Evolutionary conservation across 2,329 filamentous ascomycete genomes (phyloP).

Genomic region (Fusarium papillatum): DNA sequence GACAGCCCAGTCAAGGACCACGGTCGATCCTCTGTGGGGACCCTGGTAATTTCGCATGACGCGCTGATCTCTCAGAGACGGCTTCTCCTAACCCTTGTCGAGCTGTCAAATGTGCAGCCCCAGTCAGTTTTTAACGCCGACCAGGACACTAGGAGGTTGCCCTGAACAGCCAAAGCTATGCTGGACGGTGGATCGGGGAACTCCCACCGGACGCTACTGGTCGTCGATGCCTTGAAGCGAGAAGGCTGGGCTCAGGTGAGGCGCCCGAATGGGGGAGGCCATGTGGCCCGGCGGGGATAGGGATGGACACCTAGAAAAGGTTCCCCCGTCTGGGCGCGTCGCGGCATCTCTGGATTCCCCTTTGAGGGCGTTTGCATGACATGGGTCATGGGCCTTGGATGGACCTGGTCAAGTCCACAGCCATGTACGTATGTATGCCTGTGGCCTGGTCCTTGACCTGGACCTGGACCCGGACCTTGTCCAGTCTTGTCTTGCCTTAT

Average conservation of each 20-base stretch:
- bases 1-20: slow-evolving; percentile 18
- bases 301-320: neutral
- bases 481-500: slow-evolving; percentile 41
- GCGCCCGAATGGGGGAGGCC: slow-evolving; percentile 28
- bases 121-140: slow-evolving; percentile 32
- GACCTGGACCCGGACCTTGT: neutral
- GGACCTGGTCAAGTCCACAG: neutral
- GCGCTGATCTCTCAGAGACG: slow-evolving; percentile 32
- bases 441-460: neutral
- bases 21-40: slow-evolving; percentile 35
- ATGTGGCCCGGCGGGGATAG: slow-evolving; percentile 31
- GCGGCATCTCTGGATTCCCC: slow-evolving; percentile 25
- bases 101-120: slow-evolving; percentile 39
- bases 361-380: slow-evolving; percentile 33
- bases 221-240: slow-evolving; percentile 13
- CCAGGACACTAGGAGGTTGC: slow-evolving; percentile 1
- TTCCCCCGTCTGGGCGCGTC: slow-evolving; percentile 12
- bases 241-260: slow-evolving; percentile 42
- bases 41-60: slow-evolving; percentile 33
- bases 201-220: slow-evolving; percentile 43
- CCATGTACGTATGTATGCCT: neutral
- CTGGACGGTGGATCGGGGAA: slow-evolving; percentile 17
- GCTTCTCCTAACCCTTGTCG: slow-evolving; percentile 24
- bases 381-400: slow-evolving; percentile 7
- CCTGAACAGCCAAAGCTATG: neutral